Evolutionary conservation across 805 yeast species (phyloP).

Genomic region (Yamadazyma sp.): DNA sequence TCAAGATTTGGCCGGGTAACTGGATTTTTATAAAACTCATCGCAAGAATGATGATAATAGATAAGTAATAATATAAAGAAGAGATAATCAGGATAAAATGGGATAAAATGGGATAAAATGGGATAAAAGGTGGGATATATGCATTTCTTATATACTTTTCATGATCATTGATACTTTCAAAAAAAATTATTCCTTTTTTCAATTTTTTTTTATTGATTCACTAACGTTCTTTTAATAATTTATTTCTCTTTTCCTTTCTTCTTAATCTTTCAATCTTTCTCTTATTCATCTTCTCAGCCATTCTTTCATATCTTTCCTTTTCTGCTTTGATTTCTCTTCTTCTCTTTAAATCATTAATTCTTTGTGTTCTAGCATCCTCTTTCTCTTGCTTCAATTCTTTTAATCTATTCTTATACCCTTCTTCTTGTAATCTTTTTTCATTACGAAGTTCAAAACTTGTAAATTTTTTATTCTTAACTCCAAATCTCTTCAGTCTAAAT

Average conservation of each 20-base stretch:
- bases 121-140: no score
- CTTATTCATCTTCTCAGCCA: slow-evolving; percentile 86
- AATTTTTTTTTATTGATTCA: no score
- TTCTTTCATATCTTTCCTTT: slow-evolving; percentile 77
- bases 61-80: no score
- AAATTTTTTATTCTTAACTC: slow-evolving; percentile 42
- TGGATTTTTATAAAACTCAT: no score
- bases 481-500: slow-evolving; percentile 59
- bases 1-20: no score
- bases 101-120: no score
- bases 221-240: slow-evolving; percentile 84
- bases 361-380: slow-evolving; percentile 51
- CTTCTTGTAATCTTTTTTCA: slow-evolving; percentile 61
- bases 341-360: slow-evolving; percentile 59
- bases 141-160: no score
- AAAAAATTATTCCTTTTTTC: no score
- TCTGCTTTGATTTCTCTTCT: slow-evolving; percentile 82
- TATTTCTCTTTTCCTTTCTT: slow-evolving; percentile 92
- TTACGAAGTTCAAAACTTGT: slow-evolving; percentile 65
- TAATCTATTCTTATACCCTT: slow-evolving; percentile 65
- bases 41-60: no score
- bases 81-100: no score
- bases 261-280: slow-evolving; percentile 88
- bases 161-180: no score
- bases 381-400: slow-evolving; percentile 78